Conservation (phyloP, 1,284 basidiomycete genomes). For the Fomitiporia mediterranea region DNA sequence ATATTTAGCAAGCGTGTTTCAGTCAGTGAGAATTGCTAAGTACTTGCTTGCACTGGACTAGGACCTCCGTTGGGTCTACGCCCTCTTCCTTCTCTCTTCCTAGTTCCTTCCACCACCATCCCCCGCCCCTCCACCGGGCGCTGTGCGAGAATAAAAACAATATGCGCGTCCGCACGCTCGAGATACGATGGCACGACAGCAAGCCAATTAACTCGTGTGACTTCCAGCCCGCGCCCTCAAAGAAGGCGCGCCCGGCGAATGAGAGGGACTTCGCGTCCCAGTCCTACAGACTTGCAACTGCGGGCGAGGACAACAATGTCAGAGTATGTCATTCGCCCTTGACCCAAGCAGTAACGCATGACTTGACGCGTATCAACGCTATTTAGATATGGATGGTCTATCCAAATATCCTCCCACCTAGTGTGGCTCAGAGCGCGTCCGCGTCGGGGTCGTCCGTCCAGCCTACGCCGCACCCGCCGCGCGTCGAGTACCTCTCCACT, state of each 20-base stretch:
- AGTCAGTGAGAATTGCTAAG: constrained; percentile 10
- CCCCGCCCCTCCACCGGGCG: neutral
- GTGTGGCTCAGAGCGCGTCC: constrained; percentile 48
- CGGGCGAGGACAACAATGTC: constrained; percentile 96
- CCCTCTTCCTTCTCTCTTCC: neutral
- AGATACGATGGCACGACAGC: constrained; percentile 93
- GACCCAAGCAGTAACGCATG: neutral
- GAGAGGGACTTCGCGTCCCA: constrained; percentile 57
- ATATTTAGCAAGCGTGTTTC: constrained; percentile 8
- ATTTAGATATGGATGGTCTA: constrained; percentile 89
- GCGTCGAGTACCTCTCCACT: constrained; percentile 94
- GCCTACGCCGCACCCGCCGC: constrained; percentile 64
- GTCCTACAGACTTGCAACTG: constrained; percentile 88
- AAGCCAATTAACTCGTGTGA: constrained; percentile 94
- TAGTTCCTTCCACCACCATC: constrained; percentile 4
- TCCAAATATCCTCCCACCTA: constrained; percentile 77
- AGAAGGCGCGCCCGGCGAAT: constrained; percentile 67
- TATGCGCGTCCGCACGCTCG: constrained; percentile 81
- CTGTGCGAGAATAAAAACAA: constrained; percentile 1
- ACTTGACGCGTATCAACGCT: constrained; percentile 4
- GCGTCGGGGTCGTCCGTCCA: constrained; percentile 36
- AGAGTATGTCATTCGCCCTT: constrained; percentile 53
- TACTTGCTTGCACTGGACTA: neutral
- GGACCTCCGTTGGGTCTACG: neutral
- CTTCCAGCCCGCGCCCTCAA: constrained; percentile 78